Conservation (phyloP, 805 yeast genomes). For the Zygoascus biomembranicola region DNA sequence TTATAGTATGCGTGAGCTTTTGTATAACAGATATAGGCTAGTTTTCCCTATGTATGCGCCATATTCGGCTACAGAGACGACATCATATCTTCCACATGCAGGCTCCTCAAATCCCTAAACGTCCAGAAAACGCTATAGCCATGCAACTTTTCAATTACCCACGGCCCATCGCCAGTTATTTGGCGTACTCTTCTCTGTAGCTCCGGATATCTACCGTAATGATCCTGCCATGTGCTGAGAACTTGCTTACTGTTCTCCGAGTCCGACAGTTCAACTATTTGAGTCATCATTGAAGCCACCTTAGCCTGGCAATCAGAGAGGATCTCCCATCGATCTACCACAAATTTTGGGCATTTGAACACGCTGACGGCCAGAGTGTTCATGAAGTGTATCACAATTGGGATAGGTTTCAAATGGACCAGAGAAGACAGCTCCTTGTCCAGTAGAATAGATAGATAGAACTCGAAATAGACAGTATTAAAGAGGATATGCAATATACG, state of each 20-base stretch:
- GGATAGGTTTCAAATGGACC: constrained; percentile 3
- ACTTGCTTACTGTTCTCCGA: constrained; percentile 7
- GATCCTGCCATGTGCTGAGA: constrained; percentile 4
- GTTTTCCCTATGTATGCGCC: too few species aligned
- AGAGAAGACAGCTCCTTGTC: not conserved
- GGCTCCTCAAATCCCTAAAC: constrained; percentile 7
- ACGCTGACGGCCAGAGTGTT: constrained; percentile 6
- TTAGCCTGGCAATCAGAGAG: constrained; percentile 5
- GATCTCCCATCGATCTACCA: constrained; percentile 5
- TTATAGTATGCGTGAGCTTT: not conserved
- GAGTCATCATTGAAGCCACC: constrained; percentile 5
- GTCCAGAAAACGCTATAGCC: constrained; percentile 12
- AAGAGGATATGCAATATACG: constrained; percentile 5
- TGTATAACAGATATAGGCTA: not conserved
- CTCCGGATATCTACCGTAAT: constrained; percentile 1
- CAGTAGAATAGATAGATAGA: constrained; percentile 1
- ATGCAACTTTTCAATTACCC: constrained; percentile 3
- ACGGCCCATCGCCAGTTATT: not conserved
- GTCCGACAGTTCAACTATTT: constrained; percentile 1
- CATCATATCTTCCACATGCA: constrained; percentile 6
- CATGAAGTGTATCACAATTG: constrained; percentile 5
- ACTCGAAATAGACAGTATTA: constrained; percentile 3
- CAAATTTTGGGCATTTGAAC: constrained; percentile 4
- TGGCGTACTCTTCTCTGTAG: not conserved
- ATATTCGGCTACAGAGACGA: not conserved